Percentiles rank a stretch among this genome's conserved stretches.
Evolutionary conservation across 345 rosid species (phyloP).

Genomic region (Gynandropsis gynandra): DNA sequence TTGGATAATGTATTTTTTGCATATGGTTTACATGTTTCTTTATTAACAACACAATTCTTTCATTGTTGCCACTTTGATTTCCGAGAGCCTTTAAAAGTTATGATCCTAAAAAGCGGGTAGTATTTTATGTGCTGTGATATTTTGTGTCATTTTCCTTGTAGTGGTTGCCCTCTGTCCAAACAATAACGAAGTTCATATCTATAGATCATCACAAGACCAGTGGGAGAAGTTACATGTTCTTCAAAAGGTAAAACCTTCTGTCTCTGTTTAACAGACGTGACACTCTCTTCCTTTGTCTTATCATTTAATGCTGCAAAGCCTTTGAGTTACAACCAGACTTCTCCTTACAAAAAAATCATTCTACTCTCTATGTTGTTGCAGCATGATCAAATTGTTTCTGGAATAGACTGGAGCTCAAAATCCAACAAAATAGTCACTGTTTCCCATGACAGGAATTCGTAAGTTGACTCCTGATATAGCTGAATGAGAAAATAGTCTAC

Average conservation of each 20-base stretch:
- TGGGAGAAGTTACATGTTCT: conserved; percentile 92
- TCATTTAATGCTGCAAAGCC: background rate
- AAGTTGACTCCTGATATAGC: conserved; percentile 32
- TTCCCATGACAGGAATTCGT: conserved; percentile 97
- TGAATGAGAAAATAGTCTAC: background rate
- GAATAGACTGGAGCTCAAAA: conserved; percentile 86
- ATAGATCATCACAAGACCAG: conserved; percentile 55
- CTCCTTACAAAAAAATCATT: background rate
- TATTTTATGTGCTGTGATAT: conserved; percentile 4
- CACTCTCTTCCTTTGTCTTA: background rate
- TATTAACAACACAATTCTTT: no score
- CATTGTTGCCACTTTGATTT: no score
- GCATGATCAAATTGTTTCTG: conserved; percentile 98
- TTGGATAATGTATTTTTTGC: no score
- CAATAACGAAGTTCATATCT: conserved; percentile 89
- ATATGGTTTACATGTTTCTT: no score
- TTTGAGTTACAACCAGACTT: background rate
- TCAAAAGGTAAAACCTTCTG: conserved; percentile 45
- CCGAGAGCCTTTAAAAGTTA: no score
- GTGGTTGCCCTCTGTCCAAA: conserved; percentile 96
- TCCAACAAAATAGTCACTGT: conserved; percentile 85
- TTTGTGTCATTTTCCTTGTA: conserved; percentile 23
- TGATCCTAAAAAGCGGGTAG: background rate
- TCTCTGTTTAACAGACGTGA: background rate
- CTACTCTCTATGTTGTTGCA: conserved; percentile 29